Evolutionary conservation across 2,329 filamentous ascomycete species (phyloP).

Genomic region (Albophoma yamanashiensis): DNA sequence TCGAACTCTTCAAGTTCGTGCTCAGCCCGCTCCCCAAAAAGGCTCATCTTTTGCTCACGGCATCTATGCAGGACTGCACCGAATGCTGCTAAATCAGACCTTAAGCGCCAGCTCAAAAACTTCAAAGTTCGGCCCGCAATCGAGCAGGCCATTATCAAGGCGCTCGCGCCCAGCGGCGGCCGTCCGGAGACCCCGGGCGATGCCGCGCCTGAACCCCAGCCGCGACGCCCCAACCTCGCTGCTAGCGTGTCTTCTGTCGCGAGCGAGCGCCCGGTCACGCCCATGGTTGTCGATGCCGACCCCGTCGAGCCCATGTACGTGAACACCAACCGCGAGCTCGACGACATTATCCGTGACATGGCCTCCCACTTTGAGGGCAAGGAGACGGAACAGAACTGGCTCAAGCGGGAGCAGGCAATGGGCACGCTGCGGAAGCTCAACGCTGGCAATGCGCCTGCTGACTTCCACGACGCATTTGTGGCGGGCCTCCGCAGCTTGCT

Average conservation of each 20-base stretch:
- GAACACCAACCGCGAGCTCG: conserved; percentile 76
- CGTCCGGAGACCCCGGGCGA: conserved; percentile 30
- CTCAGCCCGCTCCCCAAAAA: not conserved
- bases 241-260: conserved; percentile 40
- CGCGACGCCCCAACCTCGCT: conserved; percentile 31
- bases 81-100: conserved; percentile 72
- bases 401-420: conserved; percentile 72
- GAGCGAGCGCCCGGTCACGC: conserved; percentile 46
- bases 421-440: conserved; percentile 66
- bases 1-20: conserved; percentile 72
- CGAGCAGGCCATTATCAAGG: conserved; percentile 67
- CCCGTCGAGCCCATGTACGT: conserved; percentile 72
- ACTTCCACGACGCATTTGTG: conserved; percentile 64
- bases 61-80: conserved; percentile 54
- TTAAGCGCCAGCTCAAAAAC: conserved; percentile 76
- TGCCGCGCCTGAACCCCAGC: conserved; percentile 24
- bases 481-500: conserved; percentile 60
- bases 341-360: conserved; percentile 80
- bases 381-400: conserved; percentile 87
- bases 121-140: conserved; percentile 83
- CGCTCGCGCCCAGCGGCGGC: conserved; percentile 46
- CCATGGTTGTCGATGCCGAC: conserved; percentile 54
- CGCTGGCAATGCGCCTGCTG: conserved; percentile 71
- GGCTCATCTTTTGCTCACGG: not conserved
- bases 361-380: conserved; percentile 70